These are phyloP conservation scores for Colletotrichum filicis DNA, from an alignment of 2,329 filamentous ascomycete genomes.

Conservation along the genomic window DNA sequence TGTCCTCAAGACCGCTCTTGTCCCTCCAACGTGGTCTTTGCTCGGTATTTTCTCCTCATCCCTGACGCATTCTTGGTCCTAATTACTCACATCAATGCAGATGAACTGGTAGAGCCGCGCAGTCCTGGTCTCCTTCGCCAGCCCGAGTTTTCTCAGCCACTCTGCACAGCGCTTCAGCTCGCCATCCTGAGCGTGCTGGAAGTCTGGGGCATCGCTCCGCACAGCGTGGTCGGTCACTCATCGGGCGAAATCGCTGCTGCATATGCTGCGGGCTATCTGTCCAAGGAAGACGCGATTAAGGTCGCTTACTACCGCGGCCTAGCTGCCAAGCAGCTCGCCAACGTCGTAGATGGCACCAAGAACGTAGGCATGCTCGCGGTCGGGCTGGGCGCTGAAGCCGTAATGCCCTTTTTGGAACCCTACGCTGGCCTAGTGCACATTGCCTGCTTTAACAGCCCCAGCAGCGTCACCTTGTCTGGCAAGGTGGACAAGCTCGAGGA, in stretches of 20 bases:
- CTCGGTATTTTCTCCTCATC: not conserved
- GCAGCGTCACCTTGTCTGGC: not conserved
- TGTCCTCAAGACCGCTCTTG: conserved; percentile 12
- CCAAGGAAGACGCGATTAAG: conserved; percentile 37
- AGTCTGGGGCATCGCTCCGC: conserved; percentile 7
- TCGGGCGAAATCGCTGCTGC: conserved; percentile 62
- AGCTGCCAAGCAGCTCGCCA: conserved; percentile 1
- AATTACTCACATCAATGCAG: too few relatives aligned
- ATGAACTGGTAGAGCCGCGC: conserved; percentile 40
- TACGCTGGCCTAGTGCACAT: not conserved
- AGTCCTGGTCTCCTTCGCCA: conserved; percentile 30
- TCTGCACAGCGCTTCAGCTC: conserved; percentile 50
- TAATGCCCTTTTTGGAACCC: not conserved
- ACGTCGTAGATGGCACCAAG: not conserved
- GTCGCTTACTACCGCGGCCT: conserved; percentile 36
- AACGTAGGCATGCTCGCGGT: not conserved
- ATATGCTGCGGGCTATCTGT: conserved; percentile 57
- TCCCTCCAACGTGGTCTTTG: conserved; percentile 38
- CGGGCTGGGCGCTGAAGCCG: not conserved
- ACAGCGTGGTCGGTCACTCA: conserved; percentile 57
- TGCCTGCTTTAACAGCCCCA: not conserved
- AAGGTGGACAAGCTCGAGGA: not conserved
- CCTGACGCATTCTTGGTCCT: too few relatives aligned
- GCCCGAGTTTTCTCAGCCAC: conserved; percentile 49
- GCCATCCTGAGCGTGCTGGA: conserved; percentile 43